Base-by-base conservation (phyloP, 2,329 filamentous ascomycete genomes). In the Pseudovirgaria hyperparasitica region DNA sequence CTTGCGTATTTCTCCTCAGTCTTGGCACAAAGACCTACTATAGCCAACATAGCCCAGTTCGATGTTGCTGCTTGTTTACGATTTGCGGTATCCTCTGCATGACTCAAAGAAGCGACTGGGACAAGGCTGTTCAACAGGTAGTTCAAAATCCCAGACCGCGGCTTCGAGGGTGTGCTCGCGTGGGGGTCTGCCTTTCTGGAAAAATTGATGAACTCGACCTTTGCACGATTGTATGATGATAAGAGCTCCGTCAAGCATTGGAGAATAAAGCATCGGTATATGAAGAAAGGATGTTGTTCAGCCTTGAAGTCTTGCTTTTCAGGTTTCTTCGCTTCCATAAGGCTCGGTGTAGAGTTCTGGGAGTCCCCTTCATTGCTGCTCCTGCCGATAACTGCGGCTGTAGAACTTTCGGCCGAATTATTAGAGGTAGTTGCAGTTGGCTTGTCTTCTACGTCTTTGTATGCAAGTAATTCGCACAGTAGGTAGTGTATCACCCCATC, bases 151-250 rank as follows among this genome's bases (percentile, higher is more conserved):
- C 81, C 85, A 8, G 87, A 86, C 21, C 90, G 76, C 30, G 90
- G 90, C 54, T 96, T 96, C 10, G 92, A 86, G 5, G 90, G 90
- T 2, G 90, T 96, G 28, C 74, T 76, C 8, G 77, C 77, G 40
- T 82, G 77, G 23, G 84, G 69, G 24, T 87, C 82, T 5, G 82
- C 78, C 46, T 86, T 93, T 34, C 87, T 77, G 39, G 92, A 96
- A 60, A 94, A 98, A 53, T 94, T 96, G 62, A 99, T 94, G 50
- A 99, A 96, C 50, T 98, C 92, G 22, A 98, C 73, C 64, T 99
- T 99, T 6, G 85, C 82, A 28, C 85, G 76, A 41, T 85, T 93
- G 58, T 96, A 98, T 45, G 80, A 92, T 31, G 81, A 76, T 9
- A 98, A 64, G 9, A 98, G 70, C 54, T 99, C 90, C 1, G 84